Evolutionary conservation across 164 flowering plant species (phyloP), one percentile per base, ranked within the genome.

Genomic region (Euptelea pleiosperma): DNA sequence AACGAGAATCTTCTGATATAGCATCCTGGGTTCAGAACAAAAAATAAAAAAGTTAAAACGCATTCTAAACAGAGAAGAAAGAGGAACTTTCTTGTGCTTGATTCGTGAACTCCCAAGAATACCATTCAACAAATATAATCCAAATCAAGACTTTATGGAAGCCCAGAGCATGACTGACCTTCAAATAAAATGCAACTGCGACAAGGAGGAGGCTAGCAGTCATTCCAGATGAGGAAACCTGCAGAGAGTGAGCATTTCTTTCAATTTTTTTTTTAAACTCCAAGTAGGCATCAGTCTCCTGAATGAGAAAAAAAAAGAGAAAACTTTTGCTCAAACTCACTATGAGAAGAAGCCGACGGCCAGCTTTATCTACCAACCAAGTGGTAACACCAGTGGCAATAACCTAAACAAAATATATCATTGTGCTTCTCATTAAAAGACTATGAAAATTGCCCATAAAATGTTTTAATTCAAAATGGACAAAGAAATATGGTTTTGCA

Each of bases 271-370:
- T 45, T 21, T 29, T 53, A n/a, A n/a, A 37, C 3, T 60, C 18
- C 25, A 16, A 52, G 19, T 8, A 25, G 28, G 64, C 12, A 29
- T 50, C 49, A 24, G 37, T 28, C 53, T 34, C 18, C 52, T 25
- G 28, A 39, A 60, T 48, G 18, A 44, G 56, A n/a, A n/a, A 22
- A 6, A 45, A n/a, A 25, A 39, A 37, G 40, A 22, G 15, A 16
- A 16, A 25, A 10, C 33, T 26, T 52, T 50, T 39, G 11, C n/a
- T 29, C 21, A 8, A 51, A 79, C 96, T 79, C 73, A 89, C 98
- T 40, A 77, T 84, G 53, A 93, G 91, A n/a, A 93, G 86, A 59
- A 90, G 67, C 60, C 97, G 74, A 31, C 98, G 97, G 14, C 98
- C 98, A 19, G 94, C 67, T 81, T 68, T 86, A 70, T 93, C 98